phyloP scores from a whole-genome alignment of 495 filamentous ascomycete species.

The Xeromyces bisporus region DNA sequence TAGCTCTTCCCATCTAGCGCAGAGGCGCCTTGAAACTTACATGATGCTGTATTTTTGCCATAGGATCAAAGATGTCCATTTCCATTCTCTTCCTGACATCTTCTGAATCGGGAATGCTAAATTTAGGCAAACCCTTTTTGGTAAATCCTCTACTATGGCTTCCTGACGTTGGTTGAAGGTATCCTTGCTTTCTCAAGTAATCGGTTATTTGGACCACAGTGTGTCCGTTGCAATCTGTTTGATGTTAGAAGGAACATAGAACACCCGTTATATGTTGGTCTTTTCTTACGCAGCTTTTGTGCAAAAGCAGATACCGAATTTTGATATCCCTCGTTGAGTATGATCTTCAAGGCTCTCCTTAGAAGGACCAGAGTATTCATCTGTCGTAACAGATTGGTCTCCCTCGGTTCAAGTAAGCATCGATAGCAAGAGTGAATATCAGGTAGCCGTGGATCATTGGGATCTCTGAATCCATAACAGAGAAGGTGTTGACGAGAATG shows the following conservation, averaged over 20 bases:
- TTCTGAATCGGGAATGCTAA: slow-evolving; percentile 8
- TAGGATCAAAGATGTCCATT: slow-evolving; percentile 17
- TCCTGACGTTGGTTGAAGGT: slow-evolving; percentile 13
- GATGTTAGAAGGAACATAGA: background rate
- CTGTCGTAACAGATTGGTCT: slow-evolving; percentile 13
- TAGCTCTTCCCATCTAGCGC: background rate
- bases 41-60: slow-evolving; percentile 20
- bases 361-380: slow-evolving; percentile 18
- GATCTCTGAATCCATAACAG: slow-evolving; percentile 28
- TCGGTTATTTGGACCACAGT: slow-evolving; percentile 12
- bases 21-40: slow-evolving; percentile 16
- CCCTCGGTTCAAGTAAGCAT: slow-evolving; percentile 26
- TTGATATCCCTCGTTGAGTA: slow-evolving; percentile 12
- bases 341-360: slow-evolving; percentile 14
- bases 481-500: slow-evolving; percentile 29
- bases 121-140: slow-evolving; percentile 11
- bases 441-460: slow-evolving; percentile 13
- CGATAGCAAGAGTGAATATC: slow-evolving; percentile 31
- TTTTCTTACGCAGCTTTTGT: slow-evolving; percentile 14
- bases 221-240: slow-evolving; percentile 17
- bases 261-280: background rate
- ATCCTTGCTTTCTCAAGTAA: slow-evolving; percentile 13
- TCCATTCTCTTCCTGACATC: slow-evolving; percentile 9
- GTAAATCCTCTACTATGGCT: slow-evolving; percentile 13
- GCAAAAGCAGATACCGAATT: slow-evolving; percentile 9